Evolutionary conservation across 2,329 filamentous ascomycete genomes (phyloP).

Genomic region (Sordariomycetes sp.): DNA sequence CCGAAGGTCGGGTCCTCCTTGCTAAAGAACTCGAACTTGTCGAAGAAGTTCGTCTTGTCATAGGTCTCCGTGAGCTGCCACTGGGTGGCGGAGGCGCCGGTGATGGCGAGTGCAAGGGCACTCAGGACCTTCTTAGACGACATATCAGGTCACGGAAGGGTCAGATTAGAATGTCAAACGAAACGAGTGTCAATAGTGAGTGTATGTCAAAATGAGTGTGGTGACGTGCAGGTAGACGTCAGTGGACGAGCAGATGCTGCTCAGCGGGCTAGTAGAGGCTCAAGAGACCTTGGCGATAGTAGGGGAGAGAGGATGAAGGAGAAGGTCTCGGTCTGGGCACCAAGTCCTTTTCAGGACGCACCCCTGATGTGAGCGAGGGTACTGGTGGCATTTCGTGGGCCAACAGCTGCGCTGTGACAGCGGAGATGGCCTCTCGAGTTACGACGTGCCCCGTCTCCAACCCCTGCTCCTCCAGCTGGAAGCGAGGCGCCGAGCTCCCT

Average conservation of each 20-base stretch:
- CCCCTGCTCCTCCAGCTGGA: too few species aligned
- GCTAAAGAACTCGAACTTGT: conserved; percentile 32
- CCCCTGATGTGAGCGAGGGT: too few species aligned
- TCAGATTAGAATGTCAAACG: neutral
- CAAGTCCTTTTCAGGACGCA: too few species aligned
- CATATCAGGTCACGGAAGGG: neutral
- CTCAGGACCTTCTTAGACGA: neutral
- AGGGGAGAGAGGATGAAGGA: too few species aligned
- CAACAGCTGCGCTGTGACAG: too few species aligned
- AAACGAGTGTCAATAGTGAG: neutral
- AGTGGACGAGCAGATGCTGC: neutral
- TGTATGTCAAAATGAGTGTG: neutral
- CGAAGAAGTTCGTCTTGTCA: conserved; percentile 29
- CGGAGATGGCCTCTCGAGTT: too few species aligned
- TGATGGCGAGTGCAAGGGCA: conserved; percentile 1
- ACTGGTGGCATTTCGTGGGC: too few species aligned
- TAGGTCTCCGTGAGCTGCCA: conserved; percentile 5
- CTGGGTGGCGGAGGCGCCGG: conserved; percentile 1
- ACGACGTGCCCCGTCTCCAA: too few species aligned
- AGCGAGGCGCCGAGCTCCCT: too few species aligned
- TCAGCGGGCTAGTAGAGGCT: neutral
- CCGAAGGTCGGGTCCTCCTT: conserved; percentile 52
- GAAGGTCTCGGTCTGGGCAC: too few species aligned
- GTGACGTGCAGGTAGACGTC: conserved; percentile 3
- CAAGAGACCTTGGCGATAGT: too few species aligned